Conservation (phyloP, 1,284 basidiomycete genomes). For the Puccinia novopanici region DNA sequence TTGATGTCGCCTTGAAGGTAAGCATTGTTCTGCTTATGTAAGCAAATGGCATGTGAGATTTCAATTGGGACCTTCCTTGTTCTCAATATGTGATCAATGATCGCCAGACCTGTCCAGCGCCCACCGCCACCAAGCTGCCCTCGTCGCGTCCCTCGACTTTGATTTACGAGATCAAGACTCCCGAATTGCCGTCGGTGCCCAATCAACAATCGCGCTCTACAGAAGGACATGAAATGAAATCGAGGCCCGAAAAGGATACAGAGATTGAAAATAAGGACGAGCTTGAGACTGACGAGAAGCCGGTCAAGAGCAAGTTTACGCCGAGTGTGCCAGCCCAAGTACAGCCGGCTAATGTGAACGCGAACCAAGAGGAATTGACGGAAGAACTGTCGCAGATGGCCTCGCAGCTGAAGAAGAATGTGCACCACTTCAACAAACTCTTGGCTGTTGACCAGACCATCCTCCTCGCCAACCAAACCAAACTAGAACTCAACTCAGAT, state of each 20-base stretch:
- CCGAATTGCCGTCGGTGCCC: conserved; percentile 22
- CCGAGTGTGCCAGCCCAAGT: not conserved
- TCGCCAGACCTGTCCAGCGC: conserved; percentile 9
- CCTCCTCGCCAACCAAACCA: conserved; percentile 66
- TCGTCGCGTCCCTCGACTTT: not conserved
- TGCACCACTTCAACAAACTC: conserved; percentile 69
- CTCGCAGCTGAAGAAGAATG: conserved; percentile 72
- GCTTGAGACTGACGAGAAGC: not conserved
- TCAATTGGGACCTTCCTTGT: not conserved
- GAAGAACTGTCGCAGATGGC: conserved; percentile 76
- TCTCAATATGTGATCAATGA: not conserved
- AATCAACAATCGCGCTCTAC: not conserved
- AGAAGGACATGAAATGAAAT: not conserved
- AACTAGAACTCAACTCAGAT: conserved; percentile 71
- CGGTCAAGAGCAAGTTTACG: not conserved
- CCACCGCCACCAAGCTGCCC: not conserved
- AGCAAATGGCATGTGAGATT: not conserved
- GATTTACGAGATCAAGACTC: conserved; percentile 26
- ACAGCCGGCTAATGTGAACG: not conserved
- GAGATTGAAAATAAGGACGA: not conserved
- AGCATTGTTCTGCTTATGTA: not conserved
- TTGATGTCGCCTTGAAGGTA: conserved; percentile 8
- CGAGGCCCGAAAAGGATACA: not conserved
- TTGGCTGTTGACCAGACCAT: conserved; percentile 69
- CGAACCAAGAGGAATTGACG: conserved; percentile 69